phyloP scores from a whole-genome alignment of 2,329 filamentous ascomycete genomes.

The Rutstroemia sp. region DNA sequence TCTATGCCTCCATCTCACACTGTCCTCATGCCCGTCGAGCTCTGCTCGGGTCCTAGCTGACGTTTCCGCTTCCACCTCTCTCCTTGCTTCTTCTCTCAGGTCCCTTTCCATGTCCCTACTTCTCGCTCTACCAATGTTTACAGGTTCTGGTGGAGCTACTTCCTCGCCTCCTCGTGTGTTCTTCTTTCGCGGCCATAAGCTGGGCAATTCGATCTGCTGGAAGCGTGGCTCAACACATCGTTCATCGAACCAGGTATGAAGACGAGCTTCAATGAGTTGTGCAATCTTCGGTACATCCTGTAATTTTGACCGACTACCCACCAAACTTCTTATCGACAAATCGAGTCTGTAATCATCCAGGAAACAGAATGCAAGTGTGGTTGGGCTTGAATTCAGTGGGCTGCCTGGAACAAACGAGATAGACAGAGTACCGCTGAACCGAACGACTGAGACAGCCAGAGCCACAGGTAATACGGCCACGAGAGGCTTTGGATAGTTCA shows the following conservation, averaged over 20 bases:
- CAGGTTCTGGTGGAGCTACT: slow-evolving; percentile 32
- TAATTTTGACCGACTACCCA: slow-evolving; percentile 70
- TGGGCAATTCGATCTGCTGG: slow-evolving; percentile 78
- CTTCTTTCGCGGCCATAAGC: slow-evolving; percentile 75
- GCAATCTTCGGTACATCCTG: slow-evolving; percentile 88
- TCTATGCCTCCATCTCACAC: slow-evolving; percentile 28
- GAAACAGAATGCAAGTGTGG: slow-evolving; percentile 92
- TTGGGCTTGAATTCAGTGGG: slow-evolving; percentile 61
- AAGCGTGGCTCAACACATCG: slow-evolving; percentile 79
- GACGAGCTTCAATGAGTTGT: slow-evolving; percentile 69
- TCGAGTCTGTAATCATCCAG: slow-evolving; percentile 81
- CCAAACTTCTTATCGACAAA: slow-evolving; percentile 70
- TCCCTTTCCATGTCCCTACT: slow-evolving; percentile 47
- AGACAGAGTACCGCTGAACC: slow-evolving; percentile 90
- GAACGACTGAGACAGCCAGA: slow-evolving; percentile 80
- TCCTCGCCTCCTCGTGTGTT: slow-evolving; percentile 67
- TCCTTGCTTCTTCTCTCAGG: slow-evolving; percentile 42
- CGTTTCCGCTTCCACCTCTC: slow-evolving; percentile 40
- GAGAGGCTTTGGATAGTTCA: slow-evolving; percentile 89
- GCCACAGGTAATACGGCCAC: slow-evolving; percentile 89
- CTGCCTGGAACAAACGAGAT: slow-evolving; percentile 83
- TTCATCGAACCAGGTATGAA: slow-evolving; percentile 85
- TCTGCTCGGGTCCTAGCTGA: slow-evolving; percentile 18
- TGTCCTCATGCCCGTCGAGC: slow-evolving; percentile 27
- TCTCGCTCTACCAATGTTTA: slow-evolving; percentile 45